Base-by-base conservation (phyloP, 768 basidiomycete genomes). In the Trametes sanguinea region DNA sequence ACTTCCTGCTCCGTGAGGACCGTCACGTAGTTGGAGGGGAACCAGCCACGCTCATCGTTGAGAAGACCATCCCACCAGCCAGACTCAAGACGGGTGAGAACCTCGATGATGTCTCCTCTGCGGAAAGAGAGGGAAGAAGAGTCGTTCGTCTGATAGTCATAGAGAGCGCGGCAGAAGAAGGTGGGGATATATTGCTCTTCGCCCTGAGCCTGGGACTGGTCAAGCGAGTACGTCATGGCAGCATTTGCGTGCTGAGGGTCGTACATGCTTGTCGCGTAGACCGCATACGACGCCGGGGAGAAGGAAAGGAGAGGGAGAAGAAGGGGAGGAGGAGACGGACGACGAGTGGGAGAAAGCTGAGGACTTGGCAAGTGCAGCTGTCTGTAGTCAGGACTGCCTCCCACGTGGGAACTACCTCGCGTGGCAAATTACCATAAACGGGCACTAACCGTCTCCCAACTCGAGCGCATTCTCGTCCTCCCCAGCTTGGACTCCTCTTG, bases 51-150 rank as follows among this genome's bases (percentile, higher is more conserved):
- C 73, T 91, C 89, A 57, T 92, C 90, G 51, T 87, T 85, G 22
- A 97, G 81, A 61, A 97, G 78, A 4, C 96, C 96, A 73, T 99
- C 96, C 97, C 95, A 98, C 96, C 96, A 99, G 14, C 96, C 96
- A 4, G 92, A 92, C 40, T 92, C 90, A 57, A 98, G 86, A 68
- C 88, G 89, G 10, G 90, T 92, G 55, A 96, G 81, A 62, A 98
- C 94, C 74, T 98, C 94, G 66, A 99, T 97, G 67, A 98, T 83
- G 71, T 98, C 95, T 65, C 88, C 90, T 67, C 84, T 85, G 64
- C 74, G 80, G 74, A 99, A 98, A 14, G 92, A 92, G 46, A 99
- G 84, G 0, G 96, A 91, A 2, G 94, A 94, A 46, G 85, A 80
- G 68, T 98, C 95, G 69, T 89, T 80, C n/a, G 92, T 88, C 67